Percentiles rank a stretch among this genome's conserved stretches.
phyloP scores from a whole-genome alignment of 1,284 basidiomycete genomes.

The Rhizoctonia solani region DNA sequence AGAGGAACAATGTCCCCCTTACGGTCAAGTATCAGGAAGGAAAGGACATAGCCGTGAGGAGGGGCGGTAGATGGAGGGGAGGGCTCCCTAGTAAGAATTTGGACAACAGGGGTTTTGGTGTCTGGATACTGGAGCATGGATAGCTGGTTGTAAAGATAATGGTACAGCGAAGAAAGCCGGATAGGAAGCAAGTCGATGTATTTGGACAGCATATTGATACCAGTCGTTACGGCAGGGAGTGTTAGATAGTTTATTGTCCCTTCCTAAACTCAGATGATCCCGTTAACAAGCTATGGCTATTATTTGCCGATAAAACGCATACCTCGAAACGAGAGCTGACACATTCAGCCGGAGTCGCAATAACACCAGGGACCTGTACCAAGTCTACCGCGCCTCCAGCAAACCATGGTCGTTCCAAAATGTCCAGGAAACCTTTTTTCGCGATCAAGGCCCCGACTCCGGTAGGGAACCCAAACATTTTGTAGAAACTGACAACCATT shows the following conservation, averaged over 20 bases:
- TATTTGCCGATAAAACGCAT: conserved; percentile 38
- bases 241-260: conserved; percentile 81
- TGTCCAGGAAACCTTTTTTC: conserved; percentile 64
- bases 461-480: conserved; percentile 87
- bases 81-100: conserved; percentile 53
- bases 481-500: conserved; percentile 83
- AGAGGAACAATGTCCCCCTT: conserved; percentile 27
- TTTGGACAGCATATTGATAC: conserved; percentile 70
- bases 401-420: conserved; percentile 74
- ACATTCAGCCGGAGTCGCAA: conserved; percentile 63
- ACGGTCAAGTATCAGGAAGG: conserved; percentile 9
- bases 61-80: conserved; percentile 1
- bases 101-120: conserved; percentile 60
- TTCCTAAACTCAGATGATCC: conserved; percentile 55
- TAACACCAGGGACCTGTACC: conserved; percentile 73
- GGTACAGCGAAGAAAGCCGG: conserved; percentile 65
- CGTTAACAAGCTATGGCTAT: background rate
- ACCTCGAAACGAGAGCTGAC: conserved; percentile 78
- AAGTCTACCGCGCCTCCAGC: conserved; percentile 80
- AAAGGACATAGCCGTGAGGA: conserved; percentile 12
- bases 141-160: conserved; percentile 57
- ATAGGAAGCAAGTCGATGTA: conserved; percentile 77
- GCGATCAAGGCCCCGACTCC: conserved; percentile 80
- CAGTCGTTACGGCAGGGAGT: conserved; percentile 72
- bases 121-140: conserved; percentile 60